Evolutionary conservation across 306 rosid species (phyloP).

Genomic region (Spatholobus suberectus): DNA sequence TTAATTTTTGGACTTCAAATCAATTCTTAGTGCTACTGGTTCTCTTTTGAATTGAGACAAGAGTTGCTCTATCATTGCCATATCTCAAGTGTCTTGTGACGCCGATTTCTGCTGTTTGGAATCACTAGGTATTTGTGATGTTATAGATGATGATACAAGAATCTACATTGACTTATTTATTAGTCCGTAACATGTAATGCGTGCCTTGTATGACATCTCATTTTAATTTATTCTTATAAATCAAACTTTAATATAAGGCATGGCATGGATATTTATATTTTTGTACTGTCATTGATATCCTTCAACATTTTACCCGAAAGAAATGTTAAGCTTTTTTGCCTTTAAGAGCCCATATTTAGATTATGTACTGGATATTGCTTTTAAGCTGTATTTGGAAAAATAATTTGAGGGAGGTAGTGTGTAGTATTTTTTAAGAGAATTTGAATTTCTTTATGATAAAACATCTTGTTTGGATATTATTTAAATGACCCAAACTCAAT

Average conservation of each 20-base stretch:
- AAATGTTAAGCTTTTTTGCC: not conserved
- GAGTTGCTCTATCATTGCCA: constrained; percentile 33
- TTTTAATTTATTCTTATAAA: constrained; percentile 49
- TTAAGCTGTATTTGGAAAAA: not conserved
- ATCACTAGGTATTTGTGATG: constrained; percentile 26
- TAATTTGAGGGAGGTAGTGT: not conserved
- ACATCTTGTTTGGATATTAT: not conserved
- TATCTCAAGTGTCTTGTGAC: constrained; percentile 23
- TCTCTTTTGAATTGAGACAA: constrained; percentile 32
- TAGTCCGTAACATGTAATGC: constrained; percentile 36
- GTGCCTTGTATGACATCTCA: constrained; percentile 17
- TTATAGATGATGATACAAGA: constrained; percentile 37
- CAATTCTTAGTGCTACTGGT: constrained; percentile 27
- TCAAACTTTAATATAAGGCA: constrained; percentile 28
- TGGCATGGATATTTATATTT: constrained; percentile 22
- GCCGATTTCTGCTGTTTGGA: constrained; percentile 15
- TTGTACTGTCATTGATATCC: constrained; percentile 5
- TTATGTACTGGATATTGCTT: constrained; percentile 5
- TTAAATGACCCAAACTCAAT: not conserved
- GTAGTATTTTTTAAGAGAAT: not conserved
- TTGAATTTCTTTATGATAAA: not conserved
- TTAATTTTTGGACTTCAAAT: constrained; percentile 41
- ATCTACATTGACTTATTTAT: constrained; percentile 29
- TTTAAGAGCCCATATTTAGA: not conserved
- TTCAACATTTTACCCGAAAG: constrained; percentile 8